Percentiles rank a stretch among this genome's conserved stretches.
Conservation (phyloP, 2,329 filamentous ascomycete species). For the Metarhizium humberi region DNA sequence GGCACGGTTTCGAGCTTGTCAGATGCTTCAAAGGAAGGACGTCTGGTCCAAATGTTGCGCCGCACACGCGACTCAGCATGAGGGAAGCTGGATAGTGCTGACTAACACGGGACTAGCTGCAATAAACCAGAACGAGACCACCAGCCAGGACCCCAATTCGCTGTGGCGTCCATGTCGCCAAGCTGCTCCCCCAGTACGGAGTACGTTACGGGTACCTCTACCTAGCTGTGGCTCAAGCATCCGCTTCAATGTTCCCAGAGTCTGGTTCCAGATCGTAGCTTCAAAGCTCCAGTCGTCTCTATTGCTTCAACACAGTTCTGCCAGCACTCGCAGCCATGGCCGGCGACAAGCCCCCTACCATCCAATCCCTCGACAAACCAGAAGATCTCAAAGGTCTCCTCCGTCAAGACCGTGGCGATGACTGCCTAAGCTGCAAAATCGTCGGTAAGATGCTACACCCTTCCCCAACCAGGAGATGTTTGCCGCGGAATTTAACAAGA, state of each 20-base stretch:
- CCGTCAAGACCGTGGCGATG: constrained; percentile 46
- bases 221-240: too few relatives aligned
- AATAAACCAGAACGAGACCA: too few relatives aligned
- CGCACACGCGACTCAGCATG: background rate
- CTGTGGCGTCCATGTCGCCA: too few relatives aligned
- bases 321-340: constrained; percentile 15
- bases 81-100: background rate
- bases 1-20: background rate
- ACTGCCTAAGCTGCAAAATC: constrained; percentile 64
- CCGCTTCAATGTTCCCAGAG: too few relatives aligned
- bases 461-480: background rate
- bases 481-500: background rate
- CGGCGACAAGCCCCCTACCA: constrained; percentile 34
- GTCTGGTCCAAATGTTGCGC: background rate
- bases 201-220: too few relatives aligned
- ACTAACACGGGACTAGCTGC: background rate
- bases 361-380: constrained; percentile 47
- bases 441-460: constrained; percentile 42
- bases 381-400: constrained; percentile 52
- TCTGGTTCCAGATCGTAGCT: too few relatives aligned
- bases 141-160: too few relatives aligned
- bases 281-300: background rate
- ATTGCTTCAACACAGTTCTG: background rate
- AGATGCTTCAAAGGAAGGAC: background rate
- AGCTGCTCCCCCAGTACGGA: too few relatives aligned